Base-by-base conservation (phyloP, 1,284 basidiomycete genomes). In the Cutaneotrichosporon cyanovorans region DNA sequence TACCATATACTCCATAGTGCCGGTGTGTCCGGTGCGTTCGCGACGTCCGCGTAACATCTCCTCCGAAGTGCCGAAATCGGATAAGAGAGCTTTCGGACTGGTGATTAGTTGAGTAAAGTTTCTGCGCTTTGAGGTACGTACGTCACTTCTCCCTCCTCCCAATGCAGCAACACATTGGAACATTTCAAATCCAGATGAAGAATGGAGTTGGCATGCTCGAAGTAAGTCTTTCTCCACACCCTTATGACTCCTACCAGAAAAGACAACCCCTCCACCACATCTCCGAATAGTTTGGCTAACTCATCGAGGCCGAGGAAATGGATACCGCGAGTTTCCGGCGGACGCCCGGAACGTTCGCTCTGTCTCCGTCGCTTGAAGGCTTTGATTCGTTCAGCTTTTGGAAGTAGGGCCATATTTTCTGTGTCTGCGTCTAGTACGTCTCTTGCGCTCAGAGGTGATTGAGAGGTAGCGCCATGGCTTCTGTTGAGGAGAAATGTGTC, bases 131-230 rank as follows among this genome's bases (percentile, higher is more conserved):
- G 14, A 10, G 8, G 11, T 8, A 39, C 65, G 43, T 35, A 69
- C 68, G 89, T 83, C 23, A 92, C 74, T 40, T 76, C 76, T n/a
- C 84, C 85, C 50, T 91, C 87, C 58, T 93, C 89, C 83, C 86
- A 90, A 11, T 91, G 91, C 36, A 96, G 69, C 5, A 96, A 73
- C 2, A 95, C 87, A 60, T 96, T 96, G 5, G 87, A 89, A 12
- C 90, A 90, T 67, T 95, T 93, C 53, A 93, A 72, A 61, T 95
- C 91, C 5, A 95, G 79, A 65, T 96, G 91, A 25, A 96, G 65
- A 34, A 95, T 87, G 0, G 85, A 85, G 59, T 80, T 84, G 50
- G 82, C 78, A 58, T 92, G 88, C 87, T 90, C 5, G 57, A 2
- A 58, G 38, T 32, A 11, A 12, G 37, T 38, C n/a, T n/a, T n/a